Base-by-base conservation (phyloP, 768 basidiomycete genomes). In the Wakefieldia striispora region DNA sequence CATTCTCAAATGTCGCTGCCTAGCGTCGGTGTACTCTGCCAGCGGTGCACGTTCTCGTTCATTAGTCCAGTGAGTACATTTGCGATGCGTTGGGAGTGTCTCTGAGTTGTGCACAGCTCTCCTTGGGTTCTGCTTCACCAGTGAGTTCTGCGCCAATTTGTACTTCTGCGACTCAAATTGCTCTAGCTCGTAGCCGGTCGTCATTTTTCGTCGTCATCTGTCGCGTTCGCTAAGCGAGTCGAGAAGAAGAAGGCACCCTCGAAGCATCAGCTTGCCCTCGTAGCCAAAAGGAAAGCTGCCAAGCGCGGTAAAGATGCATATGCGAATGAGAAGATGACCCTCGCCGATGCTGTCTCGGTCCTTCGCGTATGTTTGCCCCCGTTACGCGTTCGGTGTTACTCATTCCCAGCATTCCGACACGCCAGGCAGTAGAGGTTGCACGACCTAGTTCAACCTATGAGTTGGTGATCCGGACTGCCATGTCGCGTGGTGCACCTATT, bases 371-470 rank as follows among this genome's bases (percentile, higher is more conserved):
- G 84, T 72, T 41, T 27, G 27, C 37, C 17, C 14, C 42, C 19
- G 17, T 39, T 43, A 39, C 39, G 26, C 29, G 3, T 45, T 53
- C 44, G 13, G 16, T 43, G 17, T 53, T 23, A 16, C 54, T 47
- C 31, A 54, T 19, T 37, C 12, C 9, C 55, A 39, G 23, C 40
- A 23, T 37, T 20, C 10, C 40, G 47, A 39, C 40, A 57, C 19
- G 37, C 10, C 43, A 97, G 94, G 83, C 94, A 13, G 83, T 93
- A 8, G 91, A 94, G 66, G 85, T 94, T 42, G 76, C 86, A 6
- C 81, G 80, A 43, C 87, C 91, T 5, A 77, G 77, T 45, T 77
- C 88, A 5, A 85, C 86, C 4, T 91, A 89, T 63, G 90, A 92
- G 57, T 72, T 97, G 19, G 82, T 81, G 41, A 74, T 97, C 51